Evolutionary conservation across 108 stramenopile genomes (phyloP).

Genomic region (Pseudonitzschia pungens): DNA sequence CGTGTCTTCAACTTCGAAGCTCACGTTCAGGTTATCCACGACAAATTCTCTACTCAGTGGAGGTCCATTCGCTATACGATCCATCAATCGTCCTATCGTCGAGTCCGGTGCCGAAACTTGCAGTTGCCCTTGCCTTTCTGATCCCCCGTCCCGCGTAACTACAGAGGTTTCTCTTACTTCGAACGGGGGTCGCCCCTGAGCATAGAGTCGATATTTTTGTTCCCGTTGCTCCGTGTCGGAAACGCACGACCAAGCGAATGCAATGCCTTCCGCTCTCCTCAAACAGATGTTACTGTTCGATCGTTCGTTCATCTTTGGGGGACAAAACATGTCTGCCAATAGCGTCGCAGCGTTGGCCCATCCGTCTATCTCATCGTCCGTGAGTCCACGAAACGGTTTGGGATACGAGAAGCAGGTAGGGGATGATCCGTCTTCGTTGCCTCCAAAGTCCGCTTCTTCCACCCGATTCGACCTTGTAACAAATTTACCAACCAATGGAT

Average conservation of each 20-base stretch:
- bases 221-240: constrained; percentile 2
- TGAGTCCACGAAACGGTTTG: constrained; percentile 26
- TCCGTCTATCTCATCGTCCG: constrained; percentile 10
- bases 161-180: neutral
- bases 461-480: constrained; percentile 62
- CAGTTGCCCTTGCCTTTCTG: neutral
- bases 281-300: constrained; percentile 39
- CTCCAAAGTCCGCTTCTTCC: constrained; percentile 11
- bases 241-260: constrained; percentile 64
- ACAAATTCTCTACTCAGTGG: constrained; percentile 20
- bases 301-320: neutral
- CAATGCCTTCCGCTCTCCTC: constrained; percentile 72
- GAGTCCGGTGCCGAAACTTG: neutral
- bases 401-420: constrained; percentile 34
- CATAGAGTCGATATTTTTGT: constrained; percentile 11
- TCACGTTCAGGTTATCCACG: neutral
- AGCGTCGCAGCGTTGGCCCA: constrained; percentile 41
- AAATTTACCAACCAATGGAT: constrained; percentile 68
- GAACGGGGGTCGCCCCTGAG: constrained; percentile 5
- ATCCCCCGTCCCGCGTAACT: neutral
- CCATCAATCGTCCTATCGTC: constrained; percentile 11
- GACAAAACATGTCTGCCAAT: constrained; percentile 31
- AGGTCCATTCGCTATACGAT: constrained; percentile 30
- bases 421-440: constrained; percentile 16
- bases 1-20: neutral